phyloP scores from a whole-genome alignment of 2,329 filamentous ascomycete species.

The Cladobotryum mycophilum region DNA sequence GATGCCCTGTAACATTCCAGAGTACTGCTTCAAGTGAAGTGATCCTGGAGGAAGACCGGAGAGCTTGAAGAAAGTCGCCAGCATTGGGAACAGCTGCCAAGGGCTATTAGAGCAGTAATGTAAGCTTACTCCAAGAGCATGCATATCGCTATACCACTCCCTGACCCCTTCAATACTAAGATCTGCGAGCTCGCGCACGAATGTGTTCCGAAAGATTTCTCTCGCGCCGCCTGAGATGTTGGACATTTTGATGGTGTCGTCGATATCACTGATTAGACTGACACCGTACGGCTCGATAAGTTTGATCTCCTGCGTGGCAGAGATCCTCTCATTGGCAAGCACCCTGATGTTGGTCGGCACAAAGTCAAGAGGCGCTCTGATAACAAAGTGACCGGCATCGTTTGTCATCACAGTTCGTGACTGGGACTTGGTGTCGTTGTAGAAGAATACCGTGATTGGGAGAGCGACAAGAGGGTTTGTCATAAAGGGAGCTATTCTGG shows the following conservation, averaged over 20 bases:
- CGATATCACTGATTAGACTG: slow-evolving; percentile 93
- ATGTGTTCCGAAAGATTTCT: slow-evolving; percentile 95
- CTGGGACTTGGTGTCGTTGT: slow-evolving; percentile 75
- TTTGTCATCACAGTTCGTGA: slow-evolving; percentile 82
- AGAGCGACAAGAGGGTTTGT: slow-evolving; percentile 71
- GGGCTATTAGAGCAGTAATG: slow-evolving; percentile 99
- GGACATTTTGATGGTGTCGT: slow-evolving; percentile 95
- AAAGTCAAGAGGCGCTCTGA: slow-evolving; percentile 79
- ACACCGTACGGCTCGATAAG: slow-evolving; percentile 74
- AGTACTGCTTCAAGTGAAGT: slow-evolving; percentile 93
- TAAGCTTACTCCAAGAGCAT: slow-evolving; percentile 74
- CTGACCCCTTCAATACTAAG: slow-evolving; percentile 79
- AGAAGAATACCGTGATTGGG: slow-evolving; percentile 91
- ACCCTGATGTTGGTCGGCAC: slow-evolving; percentile 85
- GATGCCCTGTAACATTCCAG: slow-evolving; percentile 93
- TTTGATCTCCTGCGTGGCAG: slow-evolving; percentile 69
- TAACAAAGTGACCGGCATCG: slow-evolving; percentile 79
- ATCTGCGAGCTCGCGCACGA: slow-evolving; percentile 77
- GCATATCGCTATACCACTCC: slow-evolving; percentile 80
- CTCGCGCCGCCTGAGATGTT: slow-evolving; percentile 81
- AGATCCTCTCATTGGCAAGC: slow-evolving; percentile 77
- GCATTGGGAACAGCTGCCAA: slow-evolving; percentile 91
- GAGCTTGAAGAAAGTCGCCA: slow-evolving; percentile 76
- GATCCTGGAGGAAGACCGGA: slow-evolving; percentile 80
- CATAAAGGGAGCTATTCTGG: slow-evolving; percentile 81